Evolutionary conservation across 306 rosid genomes (phyloP).

Genomic region (Arachis stenosperma): DNA sequence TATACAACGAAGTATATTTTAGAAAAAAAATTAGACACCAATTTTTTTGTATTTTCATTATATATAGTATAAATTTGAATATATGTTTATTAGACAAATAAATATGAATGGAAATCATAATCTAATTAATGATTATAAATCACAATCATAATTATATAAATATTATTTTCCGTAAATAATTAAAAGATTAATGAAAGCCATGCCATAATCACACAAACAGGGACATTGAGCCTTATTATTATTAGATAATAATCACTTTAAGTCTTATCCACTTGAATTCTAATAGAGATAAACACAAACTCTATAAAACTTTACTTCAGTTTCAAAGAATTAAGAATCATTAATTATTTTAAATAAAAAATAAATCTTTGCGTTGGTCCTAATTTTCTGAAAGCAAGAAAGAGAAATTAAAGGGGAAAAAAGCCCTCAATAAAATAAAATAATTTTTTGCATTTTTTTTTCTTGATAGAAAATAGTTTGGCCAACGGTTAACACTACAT

Average conservation of each 20-base stretch:
- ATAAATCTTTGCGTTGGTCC: conserved; percentile 35
- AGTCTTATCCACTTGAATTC: conserved; percentile 51
- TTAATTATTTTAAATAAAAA: too few relatives aligned
- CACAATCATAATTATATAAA: too few relatives aligned
- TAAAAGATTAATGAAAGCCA: too few relatives aligned
- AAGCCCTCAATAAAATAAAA: conserved; percentile 40
- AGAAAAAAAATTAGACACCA: too few relatives aligned
- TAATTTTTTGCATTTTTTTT: too few relatives aligned
- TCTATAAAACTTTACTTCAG: conserved; percentile 9
- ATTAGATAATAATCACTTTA: conserved; percentile 34
- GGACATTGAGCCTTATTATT: conserved; percentile 15
- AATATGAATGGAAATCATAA: too few relatives aligned
- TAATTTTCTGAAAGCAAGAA: conserved; percentile 43
- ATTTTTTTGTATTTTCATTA: too few relatives aligned
- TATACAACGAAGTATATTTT: too few relatives aligned
- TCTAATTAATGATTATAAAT: too few relatives aligned
- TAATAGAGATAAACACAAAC: conserved; percentile 20
- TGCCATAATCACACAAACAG: background rate
- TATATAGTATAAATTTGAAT: too few relatives aligned
- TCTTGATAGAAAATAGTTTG: conserved; percentile 69
- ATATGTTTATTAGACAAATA: too few relatives aligned
- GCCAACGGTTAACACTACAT: conserved; percentile 86
- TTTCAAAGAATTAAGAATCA: background rate
- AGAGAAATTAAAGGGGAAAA: conserved; percentile 18
- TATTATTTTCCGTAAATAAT: too few relatives aligned